Percentiles rank a stretch among this genome's conserved stretches.
phyloP scores from a whole-genome alignment of 2,329 filamentous ascomycete genomes.

The Cladosporium sp. region DNA sequence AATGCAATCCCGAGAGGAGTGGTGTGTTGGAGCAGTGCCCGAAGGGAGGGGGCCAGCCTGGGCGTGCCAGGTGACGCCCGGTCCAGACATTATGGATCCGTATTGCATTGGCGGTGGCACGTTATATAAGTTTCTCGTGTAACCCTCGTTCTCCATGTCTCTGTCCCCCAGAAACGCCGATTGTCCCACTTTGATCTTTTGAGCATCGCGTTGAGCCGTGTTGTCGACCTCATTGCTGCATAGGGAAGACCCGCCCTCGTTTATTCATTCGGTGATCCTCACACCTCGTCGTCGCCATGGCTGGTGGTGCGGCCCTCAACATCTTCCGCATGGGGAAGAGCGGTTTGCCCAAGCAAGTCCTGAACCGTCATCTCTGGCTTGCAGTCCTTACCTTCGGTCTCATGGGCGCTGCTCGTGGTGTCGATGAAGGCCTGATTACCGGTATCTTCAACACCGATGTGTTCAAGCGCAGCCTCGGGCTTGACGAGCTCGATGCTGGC shows the following conservation, averaged over 20 bases:
- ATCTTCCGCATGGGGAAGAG: slow-evolving; percentile 43
- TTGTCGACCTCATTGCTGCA: not conserved
- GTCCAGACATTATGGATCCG: not conserved
- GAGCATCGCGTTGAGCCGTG: not conserved
- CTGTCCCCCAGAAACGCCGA: slow-evolving; percentile 2
- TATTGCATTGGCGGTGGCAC: slow-evolving; percentile 5
- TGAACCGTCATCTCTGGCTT: slow-evolving; percentile 74
- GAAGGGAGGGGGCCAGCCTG: not conserved
- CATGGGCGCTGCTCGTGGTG: slow-evolving; percentile 65
- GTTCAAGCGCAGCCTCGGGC: slow-evolving; percentile 55
- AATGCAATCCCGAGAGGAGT: not conserved
- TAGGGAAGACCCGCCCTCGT: slow-evolving; percentile 8
- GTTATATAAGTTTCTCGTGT: not conserved
- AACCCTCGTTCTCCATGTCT: slow-evolving; percentile 3
- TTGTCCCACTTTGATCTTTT: not conserved
- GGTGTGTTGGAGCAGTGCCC: not conserved
- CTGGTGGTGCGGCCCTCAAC: slow-evolving; percentile 20
- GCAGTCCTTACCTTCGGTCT: slow-evolving; percentile 52
- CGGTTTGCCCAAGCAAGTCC: slow-evolving; percentile 59
- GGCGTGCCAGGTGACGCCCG: slow-evolving; percentile 3
- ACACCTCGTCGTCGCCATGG: slow-evolving; percentile 4
- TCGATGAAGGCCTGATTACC: slow-evolving; percentile 68
- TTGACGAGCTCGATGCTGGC: slow-evolving; percentile 45
- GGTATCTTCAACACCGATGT: slow-evolving; percentile 50
- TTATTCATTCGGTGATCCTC: not conserved